A percentile compares a stretch with the other conserved stretches of the same genome.
These are phyloP conservation scores for Manihot esculenta DNA, from an alignment of 441 rosid species.

Conservation along the genomic window DNA sequence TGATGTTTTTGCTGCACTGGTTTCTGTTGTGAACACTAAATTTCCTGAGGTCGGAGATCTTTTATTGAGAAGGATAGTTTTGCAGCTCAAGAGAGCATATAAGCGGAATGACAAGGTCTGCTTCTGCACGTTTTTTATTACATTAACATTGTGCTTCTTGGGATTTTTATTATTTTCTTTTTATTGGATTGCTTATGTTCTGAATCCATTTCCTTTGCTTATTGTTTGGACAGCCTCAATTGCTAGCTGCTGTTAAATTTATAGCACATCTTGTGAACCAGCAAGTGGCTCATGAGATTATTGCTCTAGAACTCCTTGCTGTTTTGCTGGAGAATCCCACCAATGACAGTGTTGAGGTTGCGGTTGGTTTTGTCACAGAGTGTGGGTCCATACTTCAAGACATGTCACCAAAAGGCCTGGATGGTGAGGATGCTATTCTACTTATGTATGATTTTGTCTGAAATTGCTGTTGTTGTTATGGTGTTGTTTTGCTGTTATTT, in stretches of 20 bases:
- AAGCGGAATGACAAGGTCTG: conserved; percentile 1
- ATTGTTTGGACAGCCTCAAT: conserved; percentile 49
- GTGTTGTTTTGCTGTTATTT: conserved; percentile 2
- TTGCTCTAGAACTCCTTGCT: conserved; percentile 73
- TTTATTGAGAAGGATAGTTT: conserved; percentile 73
- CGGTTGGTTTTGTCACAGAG: conserved; percentile 86
- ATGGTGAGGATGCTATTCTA: conserved; percentile 46
- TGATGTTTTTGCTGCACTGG: conserved; percentile 83
- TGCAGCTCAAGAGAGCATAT: conserved; percentile 61
- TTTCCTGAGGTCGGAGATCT: conserved; percentile 91
- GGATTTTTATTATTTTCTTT: not conserved
- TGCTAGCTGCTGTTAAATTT: conserved; percentile 86
- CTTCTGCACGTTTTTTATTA: not conserved
- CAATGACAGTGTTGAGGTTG: conserved; percentile 94
- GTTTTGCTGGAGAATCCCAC: conserved; percentile 73
- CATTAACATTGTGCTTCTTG: not conserved
- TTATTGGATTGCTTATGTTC: not conserved
- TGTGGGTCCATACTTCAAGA: conserved; percentile 93
- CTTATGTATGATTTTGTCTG: not conserved
- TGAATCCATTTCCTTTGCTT: not conserved
- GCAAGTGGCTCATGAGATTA: conserved; percentile 83
- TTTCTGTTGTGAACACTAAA: conserved; percentile 80
- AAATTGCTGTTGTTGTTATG: not conserved
- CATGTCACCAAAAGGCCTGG: conserved; percentile 79
- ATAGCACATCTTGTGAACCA: conserved; percentile 92